phyloP scores from a whole-genome alignment of 2,329 filamentous ascomycete genomes.

The Penicillium sp. region DNA sequence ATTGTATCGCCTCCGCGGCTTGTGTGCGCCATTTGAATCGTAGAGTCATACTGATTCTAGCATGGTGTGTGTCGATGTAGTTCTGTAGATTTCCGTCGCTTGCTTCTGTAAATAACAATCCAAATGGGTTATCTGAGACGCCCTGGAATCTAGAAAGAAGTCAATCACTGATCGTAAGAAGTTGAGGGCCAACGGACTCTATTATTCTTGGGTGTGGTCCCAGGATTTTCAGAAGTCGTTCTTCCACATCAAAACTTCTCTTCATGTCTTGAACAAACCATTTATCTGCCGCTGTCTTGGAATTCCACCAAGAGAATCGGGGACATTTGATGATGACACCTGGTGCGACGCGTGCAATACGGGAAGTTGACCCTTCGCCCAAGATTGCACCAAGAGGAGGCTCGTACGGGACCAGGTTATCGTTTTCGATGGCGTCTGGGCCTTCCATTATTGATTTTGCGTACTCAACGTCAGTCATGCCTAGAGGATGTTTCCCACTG shows the following conservation, averaged over 20 bases:
- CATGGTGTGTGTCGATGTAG: conserved; percentile 16
- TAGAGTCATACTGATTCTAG: conserved; percentile 16
- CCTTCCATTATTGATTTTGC: too few relatives aligned
- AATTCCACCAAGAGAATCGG: conserved; percentile 5
- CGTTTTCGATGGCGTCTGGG: too few relatives aligned
- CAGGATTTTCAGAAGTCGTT: conserved; percentile 1
- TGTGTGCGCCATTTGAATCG: conserved; percentile 30
- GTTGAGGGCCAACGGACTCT: neutral
- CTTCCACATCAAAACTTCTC: conserved; percentile 8
- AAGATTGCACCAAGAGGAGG: conserved; percentile 3
- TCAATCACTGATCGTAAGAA: neutral
- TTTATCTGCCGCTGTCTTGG: neutral
- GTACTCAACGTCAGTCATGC: too few relatives aligned
- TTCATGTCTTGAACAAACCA: conserved; percentile 5
- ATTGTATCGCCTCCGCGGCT: conserved; percentile 29
- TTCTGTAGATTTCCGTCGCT: conserved; percentile 24
- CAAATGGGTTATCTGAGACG: neutral
- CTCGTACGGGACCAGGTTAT: conserved; percentile 3
- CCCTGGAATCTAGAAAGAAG: neutral
- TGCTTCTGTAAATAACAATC: conserved; percentile 21
- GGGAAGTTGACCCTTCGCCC: conserved; percentile 6
- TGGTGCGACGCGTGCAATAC: conserved; percentile 3
- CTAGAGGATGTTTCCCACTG: too few relatives aligned
- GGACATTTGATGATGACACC: conserved; percentile 7
- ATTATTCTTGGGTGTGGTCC: neutral